A percentile compares a stretch with the other conserved stretches of the same genome.
These are phyloP conservation scores for Solanum chiquidenum DNA, from an alignment of 257 asterid genomes.

Conservation along the genomic window DNA sequence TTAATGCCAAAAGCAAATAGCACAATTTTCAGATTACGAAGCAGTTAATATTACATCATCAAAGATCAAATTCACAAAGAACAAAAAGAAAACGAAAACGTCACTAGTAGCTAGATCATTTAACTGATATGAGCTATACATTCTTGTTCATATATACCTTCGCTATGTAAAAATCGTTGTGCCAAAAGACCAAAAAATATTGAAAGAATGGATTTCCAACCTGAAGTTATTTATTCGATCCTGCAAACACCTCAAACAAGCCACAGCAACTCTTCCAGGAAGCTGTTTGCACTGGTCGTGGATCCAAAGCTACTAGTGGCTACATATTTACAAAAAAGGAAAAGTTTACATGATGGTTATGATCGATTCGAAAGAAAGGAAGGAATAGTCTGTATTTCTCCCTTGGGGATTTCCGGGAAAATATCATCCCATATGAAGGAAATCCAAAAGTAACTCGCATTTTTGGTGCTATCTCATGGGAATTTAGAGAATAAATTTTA, in stretches of 20 bases:
- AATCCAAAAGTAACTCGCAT: background rate
- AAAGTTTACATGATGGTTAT: background rate
- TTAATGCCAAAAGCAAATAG: background rate
- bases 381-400: background rate
- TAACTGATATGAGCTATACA: background rate
- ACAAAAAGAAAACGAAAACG: background rate
- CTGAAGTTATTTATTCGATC: slow-evolving; percentile 36
- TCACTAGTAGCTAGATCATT: background rate
- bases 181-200: background rate
- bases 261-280: slow-evolving; percentile 79
- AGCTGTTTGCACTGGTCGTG: slow-evolving; percentile 19
- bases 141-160: background rate
- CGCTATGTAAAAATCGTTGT: background rate
- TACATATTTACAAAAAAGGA: slow-evolving; percentile 1
- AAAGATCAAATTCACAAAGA: background rate
- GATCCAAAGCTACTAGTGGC: slow-evolving; percentile 26
- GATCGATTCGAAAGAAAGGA: background rate
- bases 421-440: background rate
- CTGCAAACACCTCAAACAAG: slow-evolving; percentile 45
- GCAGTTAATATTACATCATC: background rate
- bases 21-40: background rate
- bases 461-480: background rate
- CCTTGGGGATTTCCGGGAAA: background rate
- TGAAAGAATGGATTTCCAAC: background rate
- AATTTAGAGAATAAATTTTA: background rate